Evolutionary conservation across 2,329 filamentous ascomycete species (phyloP).

Genomic region (Colletotrichum tofieldiae): DNA sequence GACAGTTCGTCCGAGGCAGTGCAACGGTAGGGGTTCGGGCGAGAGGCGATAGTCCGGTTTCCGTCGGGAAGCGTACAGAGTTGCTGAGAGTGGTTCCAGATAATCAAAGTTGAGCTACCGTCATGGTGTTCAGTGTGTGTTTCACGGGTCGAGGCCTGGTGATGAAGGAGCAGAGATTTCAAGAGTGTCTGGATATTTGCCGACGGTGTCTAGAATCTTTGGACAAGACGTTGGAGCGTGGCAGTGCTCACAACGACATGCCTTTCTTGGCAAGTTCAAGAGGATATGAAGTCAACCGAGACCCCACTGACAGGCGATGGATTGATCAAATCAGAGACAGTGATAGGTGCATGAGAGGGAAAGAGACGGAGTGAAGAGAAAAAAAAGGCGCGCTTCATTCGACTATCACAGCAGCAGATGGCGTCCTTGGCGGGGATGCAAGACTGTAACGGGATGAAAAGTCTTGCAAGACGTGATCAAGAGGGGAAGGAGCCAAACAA

Average conservation of each 20-base stretch:
- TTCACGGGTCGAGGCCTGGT: slow-evolving; percentile 6
- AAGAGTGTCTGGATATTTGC: slow-evolving; percentile 11
- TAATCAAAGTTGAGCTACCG: slow-evolving; percentile 15
- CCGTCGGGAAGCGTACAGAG: background rate
- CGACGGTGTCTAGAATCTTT: slow-evolving; percentile 3
- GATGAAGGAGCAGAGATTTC: slow-evolving; percentile 14
- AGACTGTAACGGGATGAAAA: slow-evolving; percentile 13
- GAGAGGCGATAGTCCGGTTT: slow-evolving; percentile 17
- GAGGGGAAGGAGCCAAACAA: slow-evolving; percentile 39
- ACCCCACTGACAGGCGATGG: slow-evolving; percentile 18
- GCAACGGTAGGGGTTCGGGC: slow-evolving; percentile 21
- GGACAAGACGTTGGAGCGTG: slow-evolving; percentile 25
- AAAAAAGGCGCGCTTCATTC: slow-evolving; percentile 35
- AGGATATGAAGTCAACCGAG: slow-evolving; percentile 39
- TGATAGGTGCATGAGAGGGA: slow-evolving; percentile 25
- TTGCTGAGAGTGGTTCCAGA: background rate
- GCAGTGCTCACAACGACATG: slow-evolving; percentile 43
- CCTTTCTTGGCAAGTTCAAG: slow-evolving; percentile 40
- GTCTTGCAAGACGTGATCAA: slow-evolving; percentile 26
- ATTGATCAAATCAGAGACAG: slow-evolving; percentile 24
- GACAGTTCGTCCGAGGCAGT: slow-evolving; percentile 25
- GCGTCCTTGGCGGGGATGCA: slow-evolving; percentile 31
- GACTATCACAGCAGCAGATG: slow-evolving; percentile 31
- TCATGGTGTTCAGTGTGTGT: slow-evolving; percentile 8
- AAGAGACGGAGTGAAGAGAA: background rate